Evolutionary conservation across 257 asterid species (phyloP).

Genomic region (Petunia secreta): DNA sequence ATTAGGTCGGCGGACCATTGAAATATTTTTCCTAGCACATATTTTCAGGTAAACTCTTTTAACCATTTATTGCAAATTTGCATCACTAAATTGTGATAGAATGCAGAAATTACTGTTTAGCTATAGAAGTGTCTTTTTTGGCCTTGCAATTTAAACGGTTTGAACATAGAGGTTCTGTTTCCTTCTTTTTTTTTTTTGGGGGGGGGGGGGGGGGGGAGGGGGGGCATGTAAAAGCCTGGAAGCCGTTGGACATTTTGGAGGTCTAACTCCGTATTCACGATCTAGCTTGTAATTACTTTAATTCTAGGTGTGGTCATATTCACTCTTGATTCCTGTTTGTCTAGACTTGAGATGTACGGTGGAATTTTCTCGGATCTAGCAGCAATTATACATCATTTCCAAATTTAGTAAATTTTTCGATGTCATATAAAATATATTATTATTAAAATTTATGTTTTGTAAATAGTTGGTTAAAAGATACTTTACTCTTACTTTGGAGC

Average conservation of each 20-base stretch:
- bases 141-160: conserved; percentile 18
- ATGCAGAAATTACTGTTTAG: neutral
- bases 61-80: neutral
- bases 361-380: neutral
- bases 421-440: neutral
- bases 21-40: conserved; percentile 84
- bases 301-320: conserved; percentile 5
- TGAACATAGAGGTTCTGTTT: neutral
- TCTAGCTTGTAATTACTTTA: neutral
- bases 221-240: neutral
- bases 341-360: neutral
- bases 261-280: neutral
- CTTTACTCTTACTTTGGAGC: neutral
- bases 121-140: neutral
- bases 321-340: conserved; percentile 9
- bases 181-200: neutral
- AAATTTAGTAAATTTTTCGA: neutral
- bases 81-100: neutral
- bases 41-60: conserved; percentile 66
- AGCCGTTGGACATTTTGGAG: neutral
- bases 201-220: too few relatives aligned
- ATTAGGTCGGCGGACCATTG: conserved; percentile 95
- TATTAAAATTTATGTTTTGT: neutral
- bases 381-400: neutral
- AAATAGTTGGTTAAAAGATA: neutral